Evolutionary conservation across 257 asterid genomes (phyloP).

Genomic region (Fraxinus cuspidata): DNA sequence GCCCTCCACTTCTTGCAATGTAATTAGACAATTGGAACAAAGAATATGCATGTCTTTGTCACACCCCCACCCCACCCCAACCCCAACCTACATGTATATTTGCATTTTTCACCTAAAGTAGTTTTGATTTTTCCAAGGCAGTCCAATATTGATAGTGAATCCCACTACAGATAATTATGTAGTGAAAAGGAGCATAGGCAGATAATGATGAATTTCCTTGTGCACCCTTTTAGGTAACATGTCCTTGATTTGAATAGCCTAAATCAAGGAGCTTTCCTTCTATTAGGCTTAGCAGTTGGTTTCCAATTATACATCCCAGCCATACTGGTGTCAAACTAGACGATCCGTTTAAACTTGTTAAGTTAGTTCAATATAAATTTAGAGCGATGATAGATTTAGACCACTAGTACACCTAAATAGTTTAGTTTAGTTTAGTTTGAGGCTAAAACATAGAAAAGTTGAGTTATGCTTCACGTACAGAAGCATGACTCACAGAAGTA

Average conservation of each 20-base stretch:
- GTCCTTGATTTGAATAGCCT: slow-evolving; percentile 24
- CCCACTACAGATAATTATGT: slow-evolving; percentile 27
- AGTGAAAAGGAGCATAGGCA: slow-evolving; percentile 11
- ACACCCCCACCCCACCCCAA: background rate
- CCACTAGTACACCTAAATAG: no score
- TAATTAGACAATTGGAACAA: slow-evolving; percentile 9
- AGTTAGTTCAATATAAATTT: no score
- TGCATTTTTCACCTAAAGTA: background rate
- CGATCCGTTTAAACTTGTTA: no score
- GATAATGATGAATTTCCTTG: slow-evolving; percentile 13
- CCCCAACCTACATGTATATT: background rate
- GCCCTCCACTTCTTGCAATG: slow-evolving; percentile 2
- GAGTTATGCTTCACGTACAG: no score
- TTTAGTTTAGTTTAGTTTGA: no score
- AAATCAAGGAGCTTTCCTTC: slow-evolving; percentile 7
- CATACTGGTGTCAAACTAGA: no score
- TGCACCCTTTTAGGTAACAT: slow-evolving; percentile 26
- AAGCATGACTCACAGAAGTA: no score
- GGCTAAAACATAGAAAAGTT: no score
- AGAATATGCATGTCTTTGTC: background rate
- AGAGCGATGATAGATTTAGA: no score
- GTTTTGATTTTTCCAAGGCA: slow-evolving; percentile 22
- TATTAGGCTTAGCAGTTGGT: no score
- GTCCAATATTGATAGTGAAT: slow-evolving; percentile 22
- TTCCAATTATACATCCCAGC: no score